phyloP scores from a whole-genome alignment of 2,329 filamentous ascomycete genomes.

The Geosmithia putterillii region DNA sequence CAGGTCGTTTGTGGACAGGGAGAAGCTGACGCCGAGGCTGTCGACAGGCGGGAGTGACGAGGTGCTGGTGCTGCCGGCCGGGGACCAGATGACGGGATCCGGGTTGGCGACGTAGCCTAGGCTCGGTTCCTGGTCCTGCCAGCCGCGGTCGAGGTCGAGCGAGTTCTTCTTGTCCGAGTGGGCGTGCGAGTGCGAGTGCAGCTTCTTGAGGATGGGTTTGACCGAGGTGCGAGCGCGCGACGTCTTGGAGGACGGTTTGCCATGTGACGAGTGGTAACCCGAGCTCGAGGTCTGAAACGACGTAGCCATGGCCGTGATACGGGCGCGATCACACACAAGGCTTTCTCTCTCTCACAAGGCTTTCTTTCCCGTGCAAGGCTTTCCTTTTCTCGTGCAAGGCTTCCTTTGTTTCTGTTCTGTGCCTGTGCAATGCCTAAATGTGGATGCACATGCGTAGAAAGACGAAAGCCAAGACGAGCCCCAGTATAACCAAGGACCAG shows the following conservation, averaged over 20 bases:
- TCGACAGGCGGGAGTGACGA: neutral
- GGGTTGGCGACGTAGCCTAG: conserved; percentile 11
- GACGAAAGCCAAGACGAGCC: no score
- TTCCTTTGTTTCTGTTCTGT: no score
- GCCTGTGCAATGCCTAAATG: no score
- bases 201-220: conserved; percentile 52
- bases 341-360: neutral
- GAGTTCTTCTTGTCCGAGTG: conserved; percentile 52
- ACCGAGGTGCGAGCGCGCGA: conserved; percentile 33
- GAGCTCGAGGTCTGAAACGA: conserved; percentile 1
- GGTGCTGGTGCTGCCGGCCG: conserved; percentile 4
- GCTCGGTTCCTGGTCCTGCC: conserved; percentile 36
- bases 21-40: conserved; percentile 26
- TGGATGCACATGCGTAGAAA: no score
- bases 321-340: no score
- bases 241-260: conserved; percentile 21
- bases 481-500: no score
- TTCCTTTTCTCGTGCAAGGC: no score
- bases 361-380: no score
- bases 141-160: conserved; percentile 46
- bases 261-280: conserved; percentile 5
- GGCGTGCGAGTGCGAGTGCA: conserved; percentile 21
- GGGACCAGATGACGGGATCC: conserved; percentile 4
- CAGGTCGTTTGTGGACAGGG: conserved; percentile 22
- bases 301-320: conserved; percentile 1